Conservation (phyloP, 2,329 filamentous ascomycete species). For the Hirsutella rhossiliensis region DNA sequence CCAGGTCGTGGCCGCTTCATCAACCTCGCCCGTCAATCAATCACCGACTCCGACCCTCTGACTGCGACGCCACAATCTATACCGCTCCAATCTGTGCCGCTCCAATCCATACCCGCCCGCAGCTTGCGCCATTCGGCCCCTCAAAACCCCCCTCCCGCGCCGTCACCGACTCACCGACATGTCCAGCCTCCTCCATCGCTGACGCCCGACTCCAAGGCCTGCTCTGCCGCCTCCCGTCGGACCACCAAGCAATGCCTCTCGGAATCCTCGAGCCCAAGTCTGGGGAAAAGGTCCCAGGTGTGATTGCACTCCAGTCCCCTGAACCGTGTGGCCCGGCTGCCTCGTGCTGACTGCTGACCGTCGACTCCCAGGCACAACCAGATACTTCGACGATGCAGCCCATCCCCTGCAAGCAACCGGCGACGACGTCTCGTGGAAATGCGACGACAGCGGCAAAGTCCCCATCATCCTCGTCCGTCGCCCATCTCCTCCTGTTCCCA, state of each 20-base stretch:
- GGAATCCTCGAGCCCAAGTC: slow-evolving; percentile 59
- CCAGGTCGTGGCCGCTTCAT: too few relatives aligned
- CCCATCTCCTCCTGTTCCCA: background rate
- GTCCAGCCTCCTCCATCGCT: slow-evolving; percentile 1
- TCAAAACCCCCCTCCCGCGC: background rate
- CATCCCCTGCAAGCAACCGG: slow-evolving; percentile 30
- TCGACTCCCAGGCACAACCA: slow-evolving; percentile 39
- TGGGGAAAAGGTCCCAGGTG: slow-evolving; percentile 64
- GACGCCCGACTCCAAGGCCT: background rate
- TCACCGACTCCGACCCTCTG: too few relatives aligned
- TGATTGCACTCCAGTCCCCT: background rate
- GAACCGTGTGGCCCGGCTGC: background rate
- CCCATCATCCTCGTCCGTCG: slow-evolving; percentile 63
- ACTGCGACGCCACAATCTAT: background rate
- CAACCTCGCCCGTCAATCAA: too few relatives aligned
- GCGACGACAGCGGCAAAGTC: slow-evolving; percentile 51
- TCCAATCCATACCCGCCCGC: too few relatives aligned
- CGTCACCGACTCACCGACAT: background rate
- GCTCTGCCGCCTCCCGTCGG: background rate
- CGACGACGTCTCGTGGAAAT: slow-evolving; percentile 48
- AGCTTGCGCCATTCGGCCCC: too few relatives aligned
- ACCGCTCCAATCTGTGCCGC: too few relatives aligned
- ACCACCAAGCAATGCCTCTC: slow-evolving; percentile 29
- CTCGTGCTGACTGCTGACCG: too few relatives aligned
- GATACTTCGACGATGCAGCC: slow-evolving; percentile 50